phyloP scores from a whole-genome alignment of 2,329 filamentous ascomycete species.

The Paramyrothecium roridum region DNA sequence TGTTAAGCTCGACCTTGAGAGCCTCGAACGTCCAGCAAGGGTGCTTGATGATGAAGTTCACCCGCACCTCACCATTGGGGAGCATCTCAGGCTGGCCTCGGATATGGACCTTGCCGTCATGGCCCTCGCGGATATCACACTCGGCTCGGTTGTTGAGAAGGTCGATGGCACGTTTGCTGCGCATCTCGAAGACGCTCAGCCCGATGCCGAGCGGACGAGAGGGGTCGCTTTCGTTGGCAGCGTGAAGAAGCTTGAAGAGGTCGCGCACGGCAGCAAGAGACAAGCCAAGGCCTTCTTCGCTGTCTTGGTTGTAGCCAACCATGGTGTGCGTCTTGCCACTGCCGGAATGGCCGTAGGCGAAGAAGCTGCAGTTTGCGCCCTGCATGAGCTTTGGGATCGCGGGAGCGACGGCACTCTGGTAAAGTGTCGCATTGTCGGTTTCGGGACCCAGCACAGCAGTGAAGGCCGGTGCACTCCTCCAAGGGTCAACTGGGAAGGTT shows the following conservation, averaged over 20 bases:
- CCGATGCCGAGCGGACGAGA: conserved; percentile 25
- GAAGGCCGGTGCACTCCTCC: conserved; percentile 17
- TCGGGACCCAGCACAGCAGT: conserved; percentile 19
- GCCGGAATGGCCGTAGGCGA: background rate
- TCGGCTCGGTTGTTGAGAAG: conserved; percentile 31
- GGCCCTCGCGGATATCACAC: conserved; percentile 36
- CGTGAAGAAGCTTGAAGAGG: conserved; percentile 20
- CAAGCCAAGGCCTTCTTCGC: conserved; percentile 27
- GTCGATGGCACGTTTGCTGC: conserved; percentile 36
- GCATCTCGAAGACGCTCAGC: conserved; percentile 36
- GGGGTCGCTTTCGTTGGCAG: conserved; percentile 14
- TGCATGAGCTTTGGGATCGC: conserved; percentile 26
- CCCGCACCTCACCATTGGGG: conserved; percentile 34
- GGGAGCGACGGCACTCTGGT: conserved; percentile 26
- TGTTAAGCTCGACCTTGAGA: conserved; percentile 21
- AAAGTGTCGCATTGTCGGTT: conserved; percentile 17
- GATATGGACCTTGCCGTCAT: conserved; percentile 33
- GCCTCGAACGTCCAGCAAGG: conserved; percentile 32
- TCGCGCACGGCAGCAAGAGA: conserved; percentile 29
- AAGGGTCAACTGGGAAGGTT: conserved; percentile 1
- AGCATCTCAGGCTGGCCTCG: conserved; percentile 37
- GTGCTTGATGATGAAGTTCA: conserved; percentile 29
- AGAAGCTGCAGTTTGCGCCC: conserved; percentile 30
- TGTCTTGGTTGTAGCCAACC: conserved; percentile 35
- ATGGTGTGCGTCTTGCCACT: conserved; percentile 1